Evolutionary conservation across 2,329 filamentous ascomycete genomes (phyloP).

Genomic region (Pyrenochaeta sp.): DNA sequence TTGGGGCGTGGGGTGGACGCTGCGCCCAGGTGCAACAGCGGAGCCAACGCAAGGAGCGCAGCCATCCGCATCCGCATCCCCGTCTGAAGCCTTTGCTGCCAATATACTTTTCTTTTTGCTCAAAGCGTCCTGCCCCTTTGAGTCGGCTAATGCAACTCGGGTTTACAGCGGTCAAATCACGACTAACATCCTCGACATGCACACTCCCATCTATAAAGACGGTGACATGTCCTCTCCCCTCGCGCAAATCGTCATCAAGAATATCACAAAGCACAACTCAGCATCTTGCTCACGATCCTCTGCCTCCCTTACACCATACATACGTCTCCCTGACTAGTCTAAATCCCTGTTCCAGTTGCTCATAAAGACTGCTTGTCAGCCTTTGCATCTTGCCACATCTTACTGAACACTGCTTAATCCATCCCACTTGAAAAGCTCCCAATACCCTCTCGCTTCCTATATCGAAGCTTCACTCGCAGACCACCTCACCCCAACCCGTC

Average conservation of each 20-base stretch:
- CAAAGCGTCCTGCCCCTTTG: constrained; percentile 26
- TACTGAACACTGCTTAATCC: constrained; percentile 8
- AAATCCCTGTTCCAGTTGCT: constrained; percentile 8
- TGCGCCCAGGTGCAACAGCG: constrained; percentile 39
- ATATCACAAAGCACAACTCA: constrained; percentile 13
- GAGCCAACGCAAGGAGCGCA: constrained; percentile 40
- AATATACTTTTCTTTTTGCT: constrained; percentile 37
- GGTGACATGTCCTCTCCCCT: constrained; percentile 24
- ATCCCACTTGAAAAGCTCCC: constrained; percentile 10
- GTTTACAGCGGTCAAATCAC: constrained; percentile 30
- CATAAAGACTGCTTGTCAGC: constrained; percentile 15
- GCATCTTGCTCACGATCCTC: constrained; percentile 8
- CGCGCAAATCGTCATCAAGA: constrained; percentile 17
- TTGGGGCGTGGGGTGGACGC: constrained; percentile 41
- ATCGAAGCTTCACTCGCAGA: constrained; percentile 27
- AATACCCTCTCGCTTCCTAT: constrained; percentile 23
- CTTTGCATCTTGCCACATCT: constrained; percentile 1
- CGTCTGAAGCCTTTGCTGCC: constrained; percentile 26
- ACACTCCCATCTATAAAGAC: no score
- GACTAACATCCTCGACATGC: constrained; percentile 14
- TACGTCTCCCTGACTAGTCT: constrained; percentile 5
- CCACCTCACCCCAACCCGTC: constrained; percentile 14
- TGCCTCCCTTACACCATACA: constrained; percentile 13
- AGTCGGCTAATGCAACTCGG: constrained; percentile 38
- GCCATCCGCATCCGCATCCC: constrained; percentile 38